Conservation (phyloP, 805 yeast genomes). For the Kodamaea hsintzibuensis region DNA sequence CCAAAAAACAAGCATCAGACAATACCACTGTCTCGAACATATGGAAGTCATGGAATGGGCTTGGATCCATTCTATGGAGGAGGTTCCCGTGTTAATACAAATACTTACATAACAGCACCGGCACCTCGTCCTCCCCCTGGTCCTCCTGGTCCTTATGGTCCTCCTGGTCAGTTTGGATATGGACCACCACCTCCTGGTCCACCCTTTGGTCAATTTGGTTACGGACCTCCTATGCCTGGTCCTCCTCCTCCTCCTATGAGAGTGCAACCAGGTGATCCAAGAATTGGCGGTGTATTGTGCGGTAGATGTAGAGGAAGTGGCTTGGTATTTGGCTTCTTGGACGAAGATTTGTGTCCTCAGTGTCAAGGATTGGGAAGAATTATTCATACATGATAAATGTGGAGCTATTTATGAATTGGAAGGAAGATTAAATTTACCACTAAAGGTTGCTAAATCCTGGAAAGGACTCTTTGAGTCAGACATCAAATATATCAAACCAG, state of each 20-base stretch:
- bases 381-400: neutral
- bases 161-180: constrained; percentile 3
- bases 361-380: constrained; percentile 72
- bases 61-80: constrained; percentile 8
- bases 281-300: constrained; percentile 70
- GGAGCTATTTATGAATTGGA: neutral
- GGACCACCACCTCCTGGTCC: constrained; percentile 7
- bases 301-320: constrained; percentile 75
- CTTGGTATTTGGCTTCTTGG: constrained; percentile 48
- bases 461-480: too few species aligned
- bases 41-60: constrained; percentile 9
- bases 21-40: constrained; percentile 3
- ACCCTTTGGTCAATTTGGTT: constrained; percentile 1
- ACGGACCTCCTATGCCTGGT: constrained; percentile 3
- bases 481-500: too few species aligned
- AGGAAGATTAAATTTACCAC: too few species aligned
- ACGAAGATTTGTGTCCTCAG: constrained; percentile 59
- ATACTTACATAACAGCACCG: constrained; percentile 1
- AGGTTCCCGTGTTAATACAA: neutral
- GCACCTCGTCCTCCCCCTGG: neutral
- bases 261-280: constrained; percentile 76
- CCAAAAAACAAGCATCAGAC: constrained; percentile 32
- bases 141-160: constrained; percentile 7
- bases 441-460: too few species aligned
- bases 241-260: constrained; percentile 16